These are phyloP conservation scores for Colletotrichum sp. DNA, from an alignment of 2,329 filamentous ascomycete species.

Conservation along the genomic window DNA sequence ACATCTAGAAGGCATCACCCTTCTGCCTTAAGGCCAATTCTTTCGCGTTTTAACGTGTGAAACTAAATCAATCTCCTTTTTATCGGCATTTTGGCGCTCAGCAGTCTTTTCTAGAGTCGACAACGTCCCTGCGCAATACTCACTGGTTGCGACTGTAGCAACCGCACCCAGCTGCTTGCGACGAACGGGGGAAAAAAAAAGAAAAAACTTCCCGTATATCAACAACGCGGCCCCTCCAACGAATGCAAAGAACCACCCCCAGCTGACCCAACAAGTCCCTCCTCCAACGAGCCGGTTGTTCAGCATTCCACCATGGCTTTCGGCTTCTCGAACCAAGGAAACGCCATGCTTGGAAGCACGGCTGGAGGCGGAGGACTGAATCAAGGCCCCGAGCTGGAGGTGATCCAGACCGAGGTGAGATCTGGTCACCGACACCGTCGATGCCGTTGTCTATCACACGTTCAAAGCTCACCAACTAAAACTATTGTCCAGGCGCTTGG, in stretches of 20 bases:
- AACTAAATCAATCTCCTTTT: not conserved
- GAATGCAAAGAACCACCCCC: constrained; percentile 26
- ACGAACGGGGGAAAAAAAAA: not conserved
- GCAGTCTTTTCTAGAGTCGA: not conserved
- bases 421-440: constrained; percentile 22
- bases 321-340: constrained; percentile 55
- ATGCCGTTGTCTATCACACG: constrained; percentile 3
- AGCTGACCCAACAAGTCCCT: constrained; percentile 31
- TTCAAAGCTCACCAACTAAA: constrained; percentile 23
- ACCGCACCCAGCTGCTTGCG: not conserved
- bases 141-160: constrained; percentile 5
- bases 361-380: constrained; percentile 41
- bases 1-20: not conserved
- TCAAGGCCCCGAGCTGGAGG: constrained; percentile 71
- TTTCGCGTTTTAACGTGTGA: not conserved
- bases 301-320: constrained; percentile 65
- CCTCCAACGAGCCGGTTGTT: constrained; percentile 33
- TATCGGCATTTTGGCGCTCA: not conserved
- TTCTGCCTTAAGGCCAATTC: not conserved
- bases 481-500: constrained; percentile 65
- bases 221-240: constrained; percentile 4
- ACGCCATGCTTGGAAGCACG: constrained; percentile 45
- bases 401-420: constrained; percentile 82
- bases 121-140: not conserved
- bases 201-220: not conserved